Percentiles rank a stretch among this genome's conserved stretches.
Conservation (phyloP, 108 stramenopile species). For the Cyclostephanos tholiformis region DNA sequence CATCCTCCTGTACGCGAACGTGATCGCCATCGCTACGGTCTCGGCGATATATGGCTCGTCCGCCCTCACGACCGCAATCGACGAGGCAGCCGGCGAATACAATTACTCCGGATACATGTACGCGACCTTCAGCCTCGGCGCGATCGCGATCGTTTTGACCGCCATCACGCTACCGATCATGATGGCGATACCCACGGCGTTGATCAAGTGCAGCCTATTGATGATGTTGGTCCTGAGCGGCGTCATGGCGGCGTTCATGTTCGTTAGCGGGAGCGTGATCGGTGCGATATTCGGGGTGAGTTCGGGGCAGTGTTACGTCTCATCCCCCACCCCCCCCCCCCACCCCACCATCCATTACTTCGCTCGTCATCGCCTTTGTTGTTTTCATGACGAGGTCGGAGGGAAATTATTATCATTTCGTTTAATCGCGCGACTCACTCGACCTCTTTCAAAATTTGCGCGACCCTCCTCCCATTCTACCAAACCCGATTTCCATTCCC, state of each 20-base stretch:
- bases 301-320: too few species aligned
- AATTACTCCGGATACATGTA: slow-evolving; percentile 64
- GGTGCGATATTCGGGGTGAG: slow-evolving; percentile 60
- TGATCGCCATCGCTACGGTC: slow-evolving; percentile 65
- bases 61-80: slow-evolving; percentile 38
- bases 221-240: slow-evolving; percentile 58
- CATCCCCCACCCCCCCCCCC: too few species aligned
- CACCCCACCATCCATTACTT: too few species aligned
- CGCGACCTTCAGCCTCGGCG: slow-evolving; percentile 47
- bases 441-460: too few species aligned
- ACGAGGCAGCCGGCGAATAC: slow-evolving; percentile 20
- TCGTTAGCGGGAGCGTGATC: slow-evolving; percentile 50
- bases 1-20: slow-evolving; percentile 63
- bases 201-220: slow-evolving; percentile 79
- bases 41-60: slow-evolving; percentile 55
- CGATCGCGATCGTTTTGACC: slow-evolving; percentile 53
- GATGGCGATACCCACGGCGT: slow-evolving; percentile 66
- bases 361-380: too few species aligned
- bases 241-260: slow-evolving; percentile 56
- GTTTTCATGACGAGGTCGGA: too few species aligned
- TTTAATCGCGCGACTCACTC: too few species aligned
- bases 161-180: slow-evolving; percentile 59
- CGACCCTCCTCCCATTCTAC: background rate
- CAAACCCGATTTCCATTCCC: background rate
- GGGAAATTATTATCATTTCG: too few species aligned